Percentiles rank a stretch among this genome's conserved stretches.
Evolutionary conservation across 2,329 filamentous ascomycete genomes (phyloP).

Genomic region (Drechslerella coelobrocha): DNA sequence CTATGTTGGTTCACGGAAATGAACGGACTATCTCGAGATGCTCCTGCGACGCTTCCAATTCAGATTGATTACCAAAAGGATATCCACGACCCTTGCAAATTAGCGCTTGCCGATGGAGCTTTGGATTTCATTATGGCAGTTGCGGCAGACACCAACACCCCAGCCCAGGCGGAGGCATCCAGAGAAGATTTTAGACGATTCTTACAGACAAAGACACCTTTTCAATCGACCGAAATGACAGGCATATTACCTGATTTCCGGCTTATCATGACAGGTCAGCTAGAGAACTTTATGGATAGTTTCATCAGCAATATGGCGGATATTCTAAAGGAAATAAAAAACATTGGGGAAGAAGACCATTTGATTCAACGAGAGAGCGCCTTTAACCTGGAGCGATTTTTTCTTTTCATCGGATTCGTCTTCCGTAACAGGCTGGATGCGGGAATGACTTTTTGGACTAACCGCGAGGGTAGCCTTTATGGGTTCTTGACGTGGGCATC

Average conservation of each 20-base stretch:
- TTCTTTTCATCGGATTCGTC: constrained; percentile 88
- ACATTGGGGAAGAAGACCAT: constrained; percentile 59
- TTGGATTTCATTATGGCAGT: constrained; percentile 90
- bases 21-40: constrained; percentile 84
- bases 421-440: constrained; percentile 86
- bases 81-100: constrained; percentile 54
- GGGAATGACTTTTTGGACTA: constrained; percentile 87
- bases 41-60: constrained; percentile 66
- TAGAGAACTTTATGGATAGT: constrained; percentile 87
- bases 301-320: constrained; percentile 97
- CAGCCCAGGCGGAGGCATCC: constrained; percentile 86
- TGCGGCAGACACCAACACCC: constrained; percentile 78
- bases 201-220: constrained; percentile 78
- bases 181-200: constrained; percentile 81
- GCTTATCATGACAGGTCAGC: constrained; percentile 74
- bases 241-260: constrained; percentile 77
- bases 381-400: constrained; percentile 78
- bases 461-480: constrained; percentile 88
- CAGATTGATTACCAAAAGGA: constrained; percentile 58
- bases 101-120: constrained; percentile 80
- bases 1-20: constrained; percentile 94
- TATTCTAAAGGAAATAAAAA: constrained; percentile 66
- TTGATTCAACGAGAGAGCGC: constrained; percentile 62
- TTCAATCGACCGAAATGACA: constrained; percentile 71
- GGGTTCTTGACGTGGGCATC: constrained; percentile 99